Base-by-base conservation (phyloP, 2,329 filamentous ascomycete species). In the Nectriaceae sp. region DNA sequence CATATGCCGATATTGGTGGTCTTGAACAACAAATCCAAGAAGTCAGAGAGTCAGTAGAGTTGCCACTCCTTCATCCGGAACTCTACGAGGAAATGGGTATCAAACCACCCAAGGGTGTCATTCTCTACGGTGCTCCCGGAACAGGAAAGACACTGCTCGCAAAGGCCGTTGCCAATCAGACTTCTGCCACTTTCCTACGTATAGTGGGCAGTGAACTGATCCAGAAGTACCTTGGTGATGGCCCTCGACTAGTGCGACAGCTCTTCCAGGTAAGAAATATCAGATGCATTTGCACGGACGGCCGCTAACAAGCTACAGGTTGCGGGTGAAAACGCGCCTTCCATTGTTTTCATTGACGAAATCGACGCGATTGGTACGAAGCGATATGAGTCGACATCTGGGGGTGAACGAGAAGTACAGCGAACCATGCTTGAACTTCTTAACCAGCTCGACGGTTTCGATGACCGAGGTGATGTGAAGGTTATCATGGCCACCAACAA, bases 401-500 rank as follows among this genome's bases (percentile, higher is more conserved):
- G 94, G 54, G 94, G 95, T 69, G 94, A 99, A 71, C 88, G 93
- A 60, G 94, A 99, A 72, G 90, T 99, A 33, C 94, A 99, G 76
- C 87, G 94, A 70, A 99, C 94, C 41, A 99, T 99, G 94, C 77
- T 99, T 71, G 94, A 99, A 68, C 83, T 99, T 46, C 85, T 99
- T 36, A 99, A 99, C 74, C 94, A 99, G 76, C 85, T 99, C 8
- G 94, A 99, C 69, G 94, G 94, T 64, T 99, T 99, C 74, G 94
- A 99, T 67, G 95, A 99, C 71, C 89, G 94, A 52, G 95, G 94
- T 61, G 94, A 99, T 68, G 93, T 99, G 73, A 99, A 99, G 79
- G 94, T 99, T 53, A 93, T 99, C 71, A 97, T 99, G 92, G 95
- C 94, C 11, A 99, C 94, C 59, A 99, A 99, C 85, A 99, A 99